Percentiles rank a stretch among this genome's conserved stretches.
Evolutionary conservation across 2,329 filamentous ascomycete genomes (phyloP).

Genomic region (Colletotrichum lindemuthianum): DNA sequence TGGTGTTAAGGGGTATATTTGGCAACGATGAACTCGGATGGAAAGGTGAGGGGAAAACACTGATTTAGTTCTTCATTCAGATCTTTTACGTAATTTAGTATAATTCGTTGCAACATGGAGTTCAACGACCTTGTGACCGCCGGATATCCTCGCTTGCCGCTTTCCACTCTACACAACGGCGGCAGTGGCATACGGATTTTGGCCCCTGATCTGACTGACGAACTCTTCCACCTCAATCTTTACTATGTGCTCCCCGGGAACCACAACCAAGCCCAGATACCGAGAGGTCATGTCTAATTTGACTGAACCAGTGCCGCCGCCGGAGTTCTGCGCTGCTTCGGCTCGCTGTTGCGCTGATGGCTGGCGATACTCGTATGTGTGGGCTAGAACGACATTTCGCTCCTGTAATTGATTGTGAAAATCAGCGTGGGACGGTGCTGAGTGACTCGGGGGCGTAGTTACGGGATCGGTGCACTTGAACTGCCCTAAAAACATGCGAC

Average conservation of each 20-base stretch:
- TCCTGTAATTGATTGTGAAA: slow-evolving; percentile 65
- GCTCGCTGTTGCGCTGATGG: slow-evolving; percentile 65
- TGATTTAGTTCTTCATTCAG: slow-evolving; percentile 20
- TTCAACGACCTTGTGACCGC: too few species aligned
- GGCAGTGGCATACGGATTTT: slow-evolving; percentile 25
- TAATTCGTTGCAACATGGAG: too few species aligned
- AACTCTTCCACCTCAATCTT: slow-evolving; percentile 91
- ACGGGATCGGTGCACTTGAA: slow-evolving; percentile 94
- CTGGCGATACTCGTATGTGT: slow-evolving; percentile 89
- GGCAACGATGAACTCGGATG: slow-evolving; percentile 1
- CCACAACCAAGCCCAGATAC: slow-evolving; percentile 88
- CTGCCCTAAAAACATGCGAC: slow-evolving; percentile 86
- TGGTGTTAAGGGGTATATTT: slow-evolving; percentile 29
- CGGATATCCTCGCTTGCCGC: neutral
- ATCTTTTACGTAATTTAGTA: slow-evolving; percentile 2
- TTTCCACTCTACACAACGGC: neutral
- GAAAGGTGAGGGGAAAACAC: slow-evolving; percentile 4
- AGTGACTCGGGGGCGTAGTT: neutral
- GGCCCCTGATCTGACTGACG: slow-evolving; percentile 58
- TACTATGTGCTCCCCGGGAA: slow-evolving; percentile 85
- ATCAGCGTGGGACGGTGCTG: neutral
- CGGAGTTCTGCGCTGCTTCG: slow-evolving; percentile 46
- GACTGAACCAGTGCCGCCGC: slow-evolving; percentile 54
- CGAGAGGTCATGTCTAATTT: slow-evolving; percentile 82
- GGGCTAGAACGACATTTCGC: slow-evolving; percentile 84